Percentiles rank a stretch among this genome's conserved stretches.
phyloP scores from a whole-genome alignment of 495 filamentous ascomycete genomes.

The Talaromyces adpressus region DNA sequence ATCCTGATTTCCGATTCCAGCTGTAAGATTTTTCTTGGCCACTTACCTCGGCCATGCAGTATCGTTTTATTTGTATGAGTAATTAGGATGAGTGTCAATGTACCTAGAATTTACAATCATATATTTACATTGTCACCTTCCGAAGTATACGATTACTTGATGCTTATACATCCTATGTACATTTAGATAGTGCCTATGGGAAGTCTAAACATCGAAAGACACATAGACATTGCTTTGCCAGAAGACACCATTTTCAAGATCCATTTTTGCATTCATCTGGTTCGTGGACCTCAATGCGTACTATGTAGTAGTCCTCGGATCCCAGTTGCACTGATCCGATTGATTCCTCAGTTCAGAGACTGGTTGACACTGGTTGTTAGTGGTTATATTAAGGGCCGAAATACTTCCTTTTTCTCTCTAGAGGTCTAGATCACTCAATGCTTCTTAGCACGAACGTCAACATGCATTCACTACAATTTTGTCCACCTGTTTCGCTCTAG shows the following conservation, averaged over 20 bases:
- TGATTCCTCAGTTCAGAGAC: neutral
- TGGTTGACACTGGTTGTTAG: neutral
- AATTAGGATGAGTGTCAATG: neutral
- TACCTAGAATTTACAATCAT: neutral
- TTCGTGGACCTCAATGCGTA: neutral
- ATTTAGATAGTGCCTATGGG: neutral
- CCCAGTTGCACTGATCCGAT: neutral
- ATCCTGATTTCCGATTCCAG: constrained; percentile 40
- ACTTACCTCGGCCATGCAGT: neutral
- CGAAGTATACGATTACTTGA: neutral
- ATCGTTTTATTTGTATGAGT: neutral
- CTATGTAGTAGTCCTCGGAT: neutral
- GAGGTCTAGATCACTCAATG: neutral
- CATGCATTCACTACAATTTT: neutral
- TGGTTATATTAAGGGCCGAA: neutral
- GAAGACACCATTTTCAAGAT: neutral
- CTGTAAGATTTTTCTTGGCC: constrained; percentile 7
- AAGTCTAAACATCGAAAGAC: neutral
- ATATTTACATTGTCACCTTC: neutral
- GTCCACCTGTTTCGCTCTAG: neutral
- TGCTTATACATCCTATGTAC: neutral
- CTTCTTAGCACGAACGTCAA: neutral
- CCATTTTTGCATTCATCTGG: neutral
- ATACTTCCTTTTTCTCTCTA: neutral
- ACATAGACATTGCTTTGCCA: neutral